Evolutionary conservation across 768 basidiomycete species (phyloP).

Genomic region (Boletellus emodensis): DNA sequence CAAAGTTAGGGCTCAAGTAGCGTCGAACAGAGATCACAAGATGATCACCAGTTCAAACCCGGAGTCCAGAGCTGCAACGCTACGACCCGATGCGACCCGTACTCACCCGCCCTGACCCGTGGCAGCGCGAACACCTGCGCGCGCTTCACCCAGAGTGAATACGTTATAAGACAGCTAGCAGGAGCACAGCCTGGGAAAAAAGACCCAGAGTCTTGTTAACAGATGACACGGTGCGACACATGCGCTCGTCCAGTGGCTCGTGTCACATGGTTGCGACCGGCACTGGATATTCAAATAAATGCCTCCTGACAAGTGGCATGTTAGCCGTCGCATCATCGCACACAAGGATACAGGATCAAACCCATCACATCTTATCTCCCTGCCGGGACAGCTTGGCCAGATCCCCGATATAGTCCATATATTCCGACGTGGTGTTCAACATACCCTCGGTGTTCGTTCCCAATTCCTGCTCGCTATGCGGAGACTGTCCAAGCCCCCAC

Average conservation of each 20-base stretch:
- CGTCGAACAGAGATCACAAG: too few relatives aligned
- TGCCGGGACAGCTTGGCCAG: not conserved
- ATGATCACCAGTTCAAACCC: too few relatives aligned
- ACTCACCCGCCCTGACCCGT: too few relatives aligned
- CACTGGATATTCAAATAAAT: not conserved
- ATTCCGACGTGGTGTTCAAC: not conserved
- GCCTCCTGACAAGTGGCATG: not conserved
- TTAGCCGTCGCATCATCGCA: too few relatives aligned
- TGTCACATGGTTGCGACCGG: not conserved
- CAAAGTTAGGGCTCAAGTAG: too few relatives aligned
- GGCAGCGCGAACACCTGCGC: too few relatives aligned
- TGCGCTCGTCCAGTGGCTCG: not conserved
- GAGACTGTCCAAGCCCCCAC: not conserved
- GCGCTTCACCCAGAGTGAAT: too few relatives aligned
- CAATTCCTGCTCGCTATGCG: slow-evolving; percentile 2
- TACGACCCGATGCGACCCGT: too few relatives aligned
- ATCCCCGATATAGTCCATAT: not conserved
- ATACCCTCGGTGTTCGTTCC: not conserved
- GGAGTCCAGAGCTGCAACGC: too few relatives aligned
- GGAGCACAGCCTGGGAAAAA: not conserved
- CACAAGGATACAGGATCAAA: not conserved
- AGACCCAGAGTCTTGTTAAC: too few relatives aligned
- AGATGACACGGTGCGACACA: not conserved
- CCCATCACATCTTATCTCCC: not conserved
- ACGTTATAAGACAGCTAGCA: too few relatives aligned